Evolutionary conservation across 257 asterid species (phyloP), one percentile per base, ranked within the genome.

Genomic region (Plectranthus barbatus): DNA sequence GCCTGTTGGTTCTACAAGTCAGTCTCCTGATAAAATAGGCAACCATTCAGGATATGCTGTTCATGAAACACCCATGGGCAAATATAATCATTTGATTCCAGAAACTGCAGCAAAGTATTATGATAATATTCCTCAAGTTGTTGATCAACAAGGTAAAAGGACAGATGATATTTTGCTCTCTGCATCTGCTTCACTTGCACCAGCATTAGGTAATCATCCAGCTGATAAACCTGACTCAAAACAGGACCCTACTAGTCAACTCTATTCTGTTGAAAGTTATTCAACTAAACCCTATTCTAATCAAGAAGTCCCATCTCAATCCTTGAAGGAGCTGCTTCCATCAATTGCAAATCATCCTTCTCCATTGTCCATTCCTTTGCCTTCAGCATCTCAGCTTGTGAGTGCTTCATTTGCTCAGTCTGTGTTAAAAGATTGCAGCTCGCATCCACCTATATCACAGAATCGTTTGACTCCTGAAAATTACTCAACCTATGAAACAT

Each of bases 341-440:
- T 61, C 84, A 65, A 67, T 29, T 74, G 61, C 67, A n/a, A 69
- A 64, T 66, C 70, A 51, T 68, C 72, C 73, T 56, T 65, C 80
- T 58, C 71, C 71, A 49, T 53, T 61, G 18, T 56, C 66, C 57
- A 66, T 74, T 69, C 69, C 80, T 19, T 64, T 64, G 40, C 68
- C 85, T 47, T 63, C 83, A 50, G 72, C 64, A 62, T 48, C 82
- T 34, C 80, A 62, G 64, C 79, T 60, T 58, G 60, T 54, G 19
- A 71, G 56, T 75, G 64, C 80, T 58, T 62, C 79, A 40, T 76
- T 55, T 70, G 60, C 74, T 44, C 82, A 64, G 73, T 80, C 74
- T 60, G 57, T 73, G 23, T 53, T 75, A 9, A 73, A 72, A 69
- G 81, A 73, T 68, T 67, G 67, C 66, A 75, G 72, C 69, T 58